These are phyloP conservation scores for Typha latifolia DNA, from an alignment of 176 grass and related monocot genomes.

Conservation along the genomic window DNA sequence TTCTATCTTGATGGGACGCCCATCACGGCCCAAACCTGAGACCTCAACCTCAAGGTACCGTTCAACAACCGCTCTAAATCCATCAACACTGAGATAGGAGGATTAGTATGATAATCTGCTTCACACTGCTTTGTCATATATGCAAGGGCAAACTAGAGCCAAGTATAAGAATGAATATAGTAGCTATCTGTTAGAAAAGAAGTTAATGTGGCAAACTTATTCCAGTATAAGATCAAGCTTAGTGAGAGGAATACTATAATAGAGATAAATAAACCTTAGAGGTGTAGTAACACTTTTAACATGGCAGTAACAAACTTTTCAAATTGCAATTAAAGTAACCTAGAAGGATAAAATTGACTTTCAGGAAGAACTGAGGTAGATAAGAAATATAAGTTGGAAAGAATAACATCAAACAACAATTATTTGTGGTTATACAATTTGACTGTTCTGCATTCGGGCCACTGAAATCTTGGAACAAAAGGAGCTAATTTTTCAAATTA, in stretches of 20 bases:
- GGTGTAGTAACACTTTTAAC: no score
- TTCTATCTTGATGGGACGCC: constrained; percentile 52
- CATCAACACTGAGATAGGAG: constrained; percentile 61
- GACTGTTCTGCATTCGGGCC: background rate
- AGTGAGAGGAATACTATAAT: no score
- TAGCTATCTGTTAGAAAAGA: background rate
- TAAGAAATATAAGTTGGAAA: no score
- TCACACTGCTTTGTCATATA: background rate
- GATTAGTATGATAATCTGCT: constrained; percentile 11
- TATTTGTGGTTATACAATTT: background rate
- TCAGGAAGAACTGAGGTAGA: no score
- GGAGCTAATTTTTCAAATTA: constrained; percentile 6
- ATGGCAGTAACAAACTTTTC: no score
- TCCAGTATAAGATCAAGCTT: no score
- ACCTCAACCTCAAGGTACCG: constrained; percentile 83
- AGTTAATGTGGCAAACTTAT: no score
- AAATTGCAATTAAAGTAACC: no score
- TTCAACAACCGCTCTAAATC: constrained; percentile 69
- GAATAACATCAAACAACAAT: no score
- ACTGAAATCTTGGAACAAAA: background rate
- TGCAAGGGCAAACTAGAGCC: background rate
- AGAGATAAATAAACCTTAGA: no score
- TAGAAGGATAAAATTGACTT: no score
- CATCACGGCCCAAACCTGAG: constrained; percentile 61
- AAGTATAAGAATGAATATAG: constrained; percentile 9